Evolutionary conservation across 345 rosid genomes (phyloP).

Genomic region (Eutrema heterophyllum): DNA sequence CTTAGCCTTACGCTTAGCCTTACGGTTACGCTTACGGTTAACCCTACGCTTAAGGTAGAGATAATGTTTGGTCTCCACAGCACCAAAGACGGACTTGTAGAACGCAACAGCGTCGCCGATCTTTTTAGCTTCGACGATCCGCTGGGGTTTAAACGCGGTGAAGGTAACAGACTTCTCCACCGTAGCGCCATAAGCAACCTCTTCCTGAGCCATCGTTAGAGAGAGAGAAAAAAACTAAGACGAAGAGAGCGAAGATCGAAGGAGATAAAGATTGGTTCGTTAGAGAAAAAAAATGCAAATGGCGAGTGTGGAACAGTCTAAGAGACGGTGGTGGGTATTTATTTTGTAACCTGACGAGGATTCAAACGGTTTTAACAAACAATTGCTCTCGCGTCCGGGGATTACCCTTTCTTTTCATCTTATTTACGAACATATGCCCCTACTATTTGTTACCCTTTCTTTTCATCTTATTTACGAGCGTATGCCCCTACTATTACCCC

Average conservation of each 20-base stretch:
- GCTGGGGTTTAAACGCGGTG: slow-evolving; percentile 60
- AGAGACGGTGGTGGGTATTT: slow-evolving; percentile 11
- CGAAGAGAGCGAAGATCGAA: slow-evolving; percentile 16
- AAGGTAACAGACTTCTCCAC: slow-evolving; percentile 44
- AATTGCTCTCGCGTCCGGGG: background rate
- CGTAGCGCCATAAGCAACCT: slow-evolving; percentile 47
- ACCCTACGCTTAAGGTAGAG: slow-evolving; percentile 83
- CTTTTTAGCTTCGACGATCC: slow-evolving; percentile 73
- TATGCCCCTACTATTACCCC: no score
- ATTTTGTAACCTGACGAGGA: slow-evolving; percentile 27
- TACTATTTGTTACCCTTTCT: background rate
- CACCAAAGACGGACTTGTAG: slow-evolving; percentile 80
- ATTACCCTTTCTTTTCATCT: background rate
- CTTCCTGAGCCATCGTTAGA: slow-evolving; percentile 48
- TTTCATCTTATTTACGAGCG: no score
- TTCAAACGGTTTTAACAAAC: slow-evolving; percentile 27
- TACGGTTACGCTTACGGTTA: no score
- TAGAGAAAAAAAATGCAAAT: slow-evolving; percentile 7
- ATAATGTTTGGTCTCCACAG: slow-evolving; percentile 56
- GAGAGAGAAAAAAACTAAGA: background rate
- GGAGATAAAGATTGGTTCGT: background rate
- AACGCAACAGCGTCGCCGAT: slow-evolving; percentile 72
- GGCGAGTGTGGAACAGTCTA: background rate
- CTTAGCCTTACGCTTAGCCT: no score
- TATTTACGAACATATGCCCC: slow-evolving; percentile 41